These are phyloP conservation scores for Termitomyces sp. DNA, from an alignment of 768 basidiomycete species.

Conservation along the genomic window DNA sequence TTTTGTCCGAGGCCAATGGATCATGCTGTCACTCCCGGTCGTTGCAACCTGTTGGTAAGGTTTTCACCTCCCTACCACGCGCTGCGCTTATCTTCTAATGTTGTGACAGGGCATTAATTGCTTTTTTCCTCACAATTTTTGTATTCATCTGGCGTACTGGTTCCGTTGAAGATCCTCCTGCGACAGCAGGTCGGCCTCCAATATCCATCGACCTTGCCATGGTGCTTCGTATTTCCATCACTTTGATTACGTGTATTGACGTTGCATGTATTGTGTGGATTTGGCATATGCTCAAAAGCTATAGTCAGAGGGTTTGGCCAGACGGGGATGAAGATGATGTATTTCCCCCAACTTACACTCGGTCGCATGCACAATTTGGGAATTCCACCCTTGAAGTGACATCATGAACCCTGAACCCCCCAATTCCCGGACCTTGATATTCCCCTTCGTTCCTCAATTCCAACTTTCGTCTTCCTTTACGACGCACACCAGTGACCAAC, in stretches of 20 bases:
- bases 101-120: constrained; percentile 2
- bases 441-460: background rate
- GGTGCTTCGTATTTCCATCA: constrained; percentile 7
- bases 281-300: constrained; percentile 5
- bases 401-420: background rate
- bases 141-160: constrained; percentile 10
- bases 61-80: background rate
- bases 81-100: background rate
- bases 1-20: constrained; percentile 6
- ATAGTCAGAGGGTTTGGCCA: constrained; percentile 6
- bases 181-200: background rate
- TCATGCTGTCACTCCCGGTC: constrained; percentile 12
- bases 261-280: constrained; percentile 9
- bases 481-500: background rate
- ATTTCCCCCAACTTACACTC: background rate
- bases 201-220: constrained; percentile 8
- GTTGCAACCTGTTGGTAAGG: constrained; percentile 9
- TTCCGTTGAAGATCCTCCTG: constrained; percentile 6
- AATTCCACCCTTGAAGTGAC: background rate
- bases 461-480: background rate
- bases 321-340: constrained; percentile 7
- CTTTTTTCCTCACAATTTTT: constrained; percentile 10
- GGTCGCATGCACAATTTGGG: background rate
- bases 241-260: constrained; percentile 8
- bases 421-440: background rate